Evolutionary conservation across 2,329 filamentous ascomycete genomes (phyloP), one percentile per base, ranked within the genome.

Genomic region (Ophiocordyceps camponoti-floridani): DNA sequence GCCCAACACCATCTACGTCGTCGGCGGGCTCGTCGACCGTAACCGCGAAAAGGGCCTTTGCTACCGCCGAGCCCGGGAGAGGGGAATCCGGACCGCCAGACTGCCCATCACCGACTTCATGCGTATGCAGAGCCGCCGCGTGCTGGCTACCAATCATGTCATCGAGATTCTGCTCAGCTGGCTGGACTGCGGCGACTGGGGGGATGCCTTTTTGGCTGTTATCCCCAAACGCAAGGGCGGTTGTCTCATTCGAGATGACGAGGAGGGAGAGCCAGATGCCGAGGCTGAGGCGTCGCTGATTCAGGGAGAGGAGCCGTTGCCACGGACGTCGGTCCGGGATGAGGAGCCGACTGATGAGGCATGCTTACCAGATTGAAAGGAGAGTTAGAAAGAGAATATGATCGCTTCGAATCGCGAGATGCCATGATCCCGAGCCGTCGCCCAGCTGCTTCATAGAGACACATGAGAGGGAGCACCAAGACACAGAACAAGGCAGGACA

Each of bases 1-100:
- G 58, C 85, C 88, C 0, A 82, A 91, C 62, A 87, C 82, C 48
- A 89, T 79, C 47, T 98, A 98, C 61, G 82, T 98, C 49, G 82
- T 98, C 46, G 91, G 91, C 33, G 91, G 89, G 0, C 70, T 98
- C 33, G 91, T 98, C 26, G 91, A 98, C 65, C 88, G 88, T 64
- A 98, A 98, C 62, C 76, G 91, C 41, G 82, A 98, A 62, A 98
- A 98, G 66, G 87, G 85, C 1, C 70, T 98, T 35, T 98, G 91
- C 63, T 87, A 94, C 69, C 82, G 80, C 53, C 73, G 82, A 14
- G 91, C 91, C 0, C 69, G 74, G 44, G 76, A 81, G 45, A 72
- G 72, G 49, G 84, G 84, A 0, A 77, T 98, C 53, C 81, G 82
- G 50, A 96, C 91, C 0, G 91, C 89, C 2, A 88, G 86, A 58